phyloP scores from a whole-genome alignment of 169 alveolate genomes.

The Toxoplasma gondii region DNA sequence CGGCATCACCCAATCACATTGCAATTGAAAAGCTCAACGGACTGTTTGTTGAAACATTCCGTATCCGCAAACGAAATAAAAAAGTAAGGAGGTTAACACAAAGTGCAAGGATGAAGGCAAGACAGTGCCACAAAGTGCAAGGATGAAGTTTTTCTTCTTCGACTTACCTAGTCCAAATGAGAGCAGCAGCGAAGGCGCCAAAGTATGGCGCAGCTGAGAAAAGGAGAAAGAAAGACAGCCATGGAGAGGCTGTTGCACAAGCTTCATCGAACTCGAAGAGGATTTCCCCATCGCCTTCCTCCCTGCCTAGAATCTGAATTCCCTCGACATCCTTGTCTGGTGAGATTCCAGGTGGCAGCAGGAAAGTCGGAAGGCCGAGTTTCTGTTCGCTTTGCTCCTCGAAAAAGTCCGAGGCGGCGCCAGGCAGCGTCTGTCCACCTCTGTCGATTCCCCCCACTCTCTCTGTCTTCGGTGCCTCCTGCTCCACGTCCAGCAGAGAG shows the following conservation, averaged over 20 bases:
- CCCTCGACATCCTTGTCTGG: neutral
- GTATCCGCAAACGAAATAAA: too few relatives aligned
- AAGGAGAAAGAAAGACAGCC: neutral
- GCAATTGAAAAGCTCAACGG: too few relatives aligned
- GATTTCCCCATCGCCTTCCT: neutral
- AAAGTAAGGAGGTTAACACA: too few relatives aligned
- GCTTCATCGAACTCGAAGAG: conserved; percentile 34
- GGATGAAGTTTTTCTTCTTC: too few relatives aligned
- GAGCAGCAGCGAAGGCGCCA: neutral
- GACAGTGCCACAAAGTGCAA: too few relatives aligned
- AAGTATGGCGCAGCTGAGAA: conserved; percentile 3
- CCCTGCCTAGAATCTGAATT: neutral
- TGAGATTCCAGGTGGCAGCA: neutral
- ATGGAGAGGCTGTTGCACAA: neutral
- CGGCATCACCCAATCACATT: too few relatives aligned
- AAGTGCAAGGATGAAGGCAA: too few relatives aligned
- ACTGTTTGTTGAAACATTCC: too few relatives aligned
- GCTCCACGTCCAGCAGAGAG: neutral
- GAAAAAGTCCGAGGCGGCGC: neutral
- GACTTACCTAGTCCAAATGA: neutral
- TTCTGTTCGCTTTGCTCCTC: neutral
- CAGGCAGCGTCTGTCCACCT: neutral
- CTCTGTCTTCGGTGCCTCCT: neutral
- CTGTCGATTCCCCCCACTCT: neutral
- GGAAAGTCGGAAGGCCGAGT: neutral